A percentile compares a stretch with the other conserved stretches of the same genome.
Evolutionary conservation across 2,329 filamentous ascomycete species (phyloP).

Genomic region (Aureobasidium sp.): DNA sequence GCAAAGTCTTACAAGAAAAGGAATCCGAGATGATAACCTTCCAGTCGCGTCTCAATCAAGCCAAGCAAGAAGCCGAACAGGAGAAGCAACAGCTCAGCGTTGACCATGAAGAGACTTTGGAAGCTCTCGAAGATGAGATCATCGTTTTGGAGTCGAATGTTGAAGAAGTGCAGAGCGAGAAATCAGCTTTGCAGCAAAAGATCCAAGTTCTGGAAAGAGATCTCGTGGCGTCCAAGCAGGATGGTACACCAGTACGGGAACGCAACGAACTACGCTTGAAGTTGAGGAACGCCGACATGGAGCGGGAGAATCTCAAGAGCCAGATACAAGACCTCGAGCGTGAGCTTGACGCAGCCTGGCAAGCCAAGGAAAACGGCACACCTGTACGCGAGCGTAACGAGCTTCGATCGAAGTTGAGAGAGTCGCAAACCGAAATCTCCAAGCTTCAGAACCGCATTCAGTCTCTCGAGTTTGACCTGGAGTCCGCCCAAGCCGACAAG

Average conservation of each 20-base stretch:
- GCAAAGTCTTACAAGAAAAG: slow-evolving; percentile 17
- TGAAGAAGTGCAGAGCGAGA: slow-evolving; percentile 40
- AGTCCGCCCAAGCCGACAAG: slow-evolving; percentile 45
- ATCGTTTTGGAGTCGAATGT: slow-evolving; percentile 38
- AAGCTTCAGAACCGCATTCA: slow-evolving; percentile 48
- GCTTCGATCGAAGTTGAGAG: slow-evolving; percentile 28
- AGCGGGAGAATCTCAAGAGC: slow-evolving; percentile 27
- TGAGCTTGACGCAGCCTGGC: slow-evolving; percentile 28
- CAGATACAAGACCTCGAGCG: slow-evolving; percentile 30
- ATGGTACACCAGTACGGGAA: slow-evolving; percentile 30
- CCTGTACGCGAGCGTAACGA: slow-evolving; percentile 30
- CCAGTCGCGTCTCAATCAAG: not conserved
- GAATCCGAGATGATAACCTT: slow-evolving; percentile 9
- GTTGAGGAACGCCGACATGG: slow-evolving; percentile 26
- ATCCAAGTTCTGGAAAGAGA: slow-evolving; percentile 36
- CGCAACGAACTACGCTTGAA: slow-evolving; percentile 29
- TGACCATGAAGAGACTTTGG: slow-evolving; percentile 27
- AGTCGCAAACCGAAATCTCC: slow-evolving; percentile 29
- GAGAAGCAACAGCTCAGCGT: slow-evolving; percentile 37
- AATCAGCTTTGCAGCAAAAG: slow-evolving; percentile 54
- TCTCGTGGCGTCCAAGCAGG: slow-evolving; percentile 32
- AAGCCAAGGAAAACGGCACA: slow-evolving; percentile 24
- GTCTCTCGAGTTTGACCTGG: slow-evolving; percentile 52
- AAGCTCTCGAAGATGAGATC: slow-evolving; percentile 53
- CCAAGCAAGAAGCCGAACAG: not conserved